A percentile compares a stretch with the other conserved stretches of the same genome.
Conservation (phyloP, 2,329 filamentous ascomycete species). For the Xylaria hypoxylon region DNA sequence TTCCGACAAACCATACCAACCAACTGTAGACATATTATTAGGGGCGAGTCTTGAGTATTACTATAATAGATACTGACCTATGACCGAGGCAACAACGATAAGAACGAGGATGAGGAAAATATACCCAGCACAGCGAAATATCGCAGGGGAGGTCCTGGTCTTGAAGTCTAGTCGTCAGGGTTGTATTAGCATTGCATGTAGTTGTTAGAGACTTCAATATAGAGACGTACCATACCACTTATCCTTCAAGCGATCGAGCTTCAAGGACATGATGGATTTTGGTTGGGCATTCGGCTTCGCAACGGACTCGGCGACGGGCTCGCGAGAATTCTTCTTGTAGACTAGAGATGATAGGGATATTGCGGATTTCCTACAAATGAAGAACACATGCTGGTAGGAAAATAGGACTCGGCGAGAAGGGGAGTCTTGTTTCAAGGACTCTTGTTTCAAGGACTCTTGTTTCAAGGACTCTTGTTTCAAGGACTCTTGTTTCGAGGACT, state of each 20-base stretch:
- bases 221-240: slow-evolving; percentile 32
- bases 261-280: slow-evolving; percentile 31
- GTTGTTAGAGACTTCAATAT: neutral
- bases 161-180: slow-evolving; percentile 35
- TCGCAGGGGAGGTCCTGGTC: slow-evolving; percentile 26
- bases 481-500: slow-evolving; percentile 15
- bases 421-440: slow-evolving; percentile 16
- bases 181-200: slow-evolving; percentile 1
- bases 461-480: slow-evolving; percentile 34
- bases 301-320: neutral
- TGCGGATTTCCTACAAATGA: slow-evolving; percentile 6
- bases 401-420: slow-evolving; percentile 39
- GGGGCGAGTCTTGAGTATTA: too few species aligned
- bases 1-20: slow-evolving; percentile 41
- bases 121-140: slow-evolving; percentile 38
- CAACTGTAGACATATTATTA: slow-evolving; percentile 29
- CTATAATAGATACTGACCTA: slow-evolving; percentile 34
- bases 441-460: too few species aligned
- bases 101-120: slow-evolving; percentile 38
- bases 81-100: slow-evolving; percentile 25
- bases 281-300: neutral
- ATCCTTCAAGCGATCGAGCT: slow-evolving; percentile 27
- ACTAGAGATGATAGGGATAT: slow-evolving; percentile 5
- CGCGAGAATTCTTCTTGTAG: neutral
- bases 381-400: slow-evolving; percentile 36